These are phyloP conservation scores for Solanum hybrid DNA, from an alignment of 305 asterid genomes.

Conservation along the genomic window DNA sequence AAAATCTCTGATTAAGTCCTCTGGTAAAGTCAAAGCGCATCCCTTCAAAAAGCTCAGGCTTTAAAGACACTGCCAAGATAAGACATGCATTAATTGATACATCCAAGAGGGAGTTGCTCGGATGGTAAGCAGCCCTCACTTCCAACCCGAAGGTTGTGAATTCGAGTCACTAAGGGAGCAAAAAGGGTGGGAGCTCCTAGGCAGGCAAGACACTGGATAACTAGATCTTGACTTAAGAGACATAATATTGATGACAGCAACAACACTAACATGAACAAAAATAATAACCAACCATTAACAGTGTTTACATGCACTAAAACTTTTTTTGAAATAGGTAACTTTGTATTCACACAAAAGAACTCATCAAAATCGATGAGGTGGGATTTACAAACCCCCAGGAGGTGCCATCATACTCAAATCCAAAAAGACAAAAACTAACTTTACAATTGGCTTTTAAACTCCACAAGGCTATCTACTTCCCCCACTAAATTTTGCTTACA, in stretches of 20 bases:
- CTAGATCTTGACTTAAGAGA: neutral
- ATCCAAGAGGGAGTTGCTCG: neutral
- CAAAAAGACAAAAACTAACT: too few relatives aligned
- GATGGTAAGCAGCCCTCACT: neutral
- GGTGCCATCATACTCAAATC: too few relatives aligned
- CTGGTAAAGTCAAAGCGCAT: constrained; percentile 84
- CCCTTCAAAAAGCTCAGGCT: constrained; percentile 96
- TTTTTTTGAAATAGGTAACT: too few relatives aligned
- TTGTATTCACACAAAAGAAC: too few relatives aligned
- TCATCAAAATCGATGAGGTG: too few relatives aligned
- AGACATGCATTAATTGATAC: neutral
- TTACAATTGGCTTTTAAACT: too few relatives aligned
- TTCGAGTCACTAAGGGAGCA: neutral
- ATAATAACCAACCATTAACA: neutral
- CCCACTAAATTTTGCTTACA: too few relatives aligned
- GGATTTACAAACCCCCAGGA: too few relatives aligned
- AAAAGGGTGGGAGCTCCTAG: neutral
- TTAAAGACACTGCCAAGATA: constrained; percentile 64
- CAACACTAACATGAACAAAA: neutral
- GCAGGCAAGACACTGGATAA: neutral
- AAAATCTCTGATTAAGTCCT: constrained; percentile 78
- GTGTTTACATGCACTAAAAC: neutral
- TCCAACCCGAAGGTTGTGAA: neutral
- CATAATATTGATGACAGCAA: neutral
- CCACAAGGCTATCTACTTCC: too few relatives aligned